Conservation (phyloP, 257 asterid genomes). For the Solanum pinnatisectum region DNA sequence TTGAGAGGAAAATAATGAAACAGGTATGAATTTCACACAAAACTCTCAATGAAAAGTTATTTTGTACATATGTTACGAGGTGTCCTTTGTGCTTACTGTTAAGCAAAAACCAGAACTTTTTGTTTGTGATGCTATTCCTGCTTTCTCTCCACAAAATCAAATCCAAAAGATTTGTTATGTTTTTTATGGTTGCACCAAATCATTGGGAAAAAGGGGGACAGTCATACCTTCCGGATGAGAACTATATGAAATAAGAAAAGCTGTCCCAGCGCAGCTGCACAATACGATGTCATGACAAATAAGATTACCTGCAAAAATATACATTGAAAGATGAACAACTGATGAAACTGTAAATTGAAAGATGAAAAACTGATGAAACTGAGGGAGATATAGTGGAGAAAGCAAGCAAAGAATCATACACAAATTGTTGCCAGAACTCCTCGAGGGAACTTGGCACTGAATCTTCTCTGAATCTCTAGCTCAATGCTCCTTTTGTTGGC, state of each 20-base stretch:
- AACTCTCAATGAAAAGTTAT: not conserved
- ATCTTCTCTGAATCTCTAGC: conserved; percentile 41
- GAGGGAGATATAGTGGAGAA: not conserved
- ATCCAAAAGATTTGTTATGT: not conserved
- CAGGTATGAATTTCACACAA: not conserved
- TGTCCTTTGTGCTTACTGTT: not conserved
- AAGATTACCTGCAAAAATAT: conserved; percentile 42
- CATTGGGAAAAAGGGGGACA: not conserved
- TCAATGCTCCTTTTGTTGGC: conserved; percentile 58
- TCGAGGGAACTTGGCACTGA: conserved; percentile 60
- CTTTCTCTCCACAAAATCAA: not conserved
- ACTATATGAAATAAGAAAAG: conserved; percentile 83
- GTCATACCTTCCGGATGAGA: conserved; percentile 83
- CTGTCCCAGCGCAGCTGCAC: conserved; percentile 88
- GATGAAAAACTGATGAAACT: not conserved
- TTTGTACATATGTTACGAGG: not conserved
- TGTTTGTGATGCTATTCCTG: not conserved
- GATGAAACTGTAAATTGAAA: not conserved
- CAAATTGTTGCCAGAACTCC: conserved; percentile 73
- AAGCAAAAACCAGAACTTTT: not conserved
- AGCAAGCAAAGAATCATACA: conserved; percentile 31
- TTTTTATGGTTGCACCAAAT: not conserved
- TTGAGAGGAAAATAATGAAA: not conserved
- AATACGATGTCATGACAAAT: conserved; percentile 50
- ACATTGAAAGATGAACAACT: not conserved